Evolutionary conservation across 176 grass and related monocot species (phyloP), one percentile per base, ranked within the genome.

Genomic region (Zizania latifolia): DNA sequence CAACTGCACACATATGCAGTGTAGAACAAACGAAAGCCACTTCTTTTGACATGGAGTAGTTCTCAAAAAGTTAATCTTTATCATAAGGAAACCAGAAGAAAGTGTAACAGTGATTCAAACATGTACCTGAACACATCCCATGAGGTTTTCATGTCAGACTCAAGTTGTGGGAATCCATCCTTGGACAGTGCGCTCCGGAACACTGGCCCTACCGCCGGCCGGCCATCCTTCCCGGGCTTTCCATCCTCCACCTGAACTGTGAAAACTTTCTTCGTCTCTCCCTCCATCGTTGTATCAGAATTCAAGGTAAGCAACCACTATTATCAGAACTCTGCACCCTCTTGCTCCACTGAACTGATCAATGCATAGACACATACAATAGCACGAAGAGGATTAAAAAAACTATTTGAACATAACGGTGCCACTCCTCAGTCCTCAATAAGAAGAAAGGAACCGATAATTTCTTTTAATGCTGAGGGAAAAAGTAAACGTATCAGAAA

Each of bases 91-190:
- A 55, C 13, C 27, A 30, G 24, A 62, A 8, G 27, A 21, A 82
- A 24, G 34, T 26, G 14, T 48, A 55, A 8, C 10, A 68, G 28
- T 77, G 40, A 39, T 74, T 63, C 14, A 70, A 28, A 8, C 21
- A 6, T 76, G 64, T 88, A 99, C 95, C 95, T 99, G 82, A 99
- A 99, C 37, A 94, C 87, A 71, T 99, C 91, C 95, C 95, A 99
- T 79, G 95, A 99, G 61, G 95, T 92, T 35, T 26, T 70, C 87
- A 94, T 92, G 79, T 71, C 84, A 46, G 79, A 58, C 6, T 92
- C 87, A 24, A 74, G 76, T 3, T 38, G 50, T 1, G 92, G 95
- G 71, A 88, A 99, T 11, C 82, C 95, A 53, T 94, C 84, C 87
- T 92, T 99, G 34, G 95, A 72, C 64, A 99, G 82, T 40, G 11